These are phyloP conservation scores for Echeveria elegans DNA, from an alignment of 164 flowering plant genomes.

Conservation along the genomic window DNA sequence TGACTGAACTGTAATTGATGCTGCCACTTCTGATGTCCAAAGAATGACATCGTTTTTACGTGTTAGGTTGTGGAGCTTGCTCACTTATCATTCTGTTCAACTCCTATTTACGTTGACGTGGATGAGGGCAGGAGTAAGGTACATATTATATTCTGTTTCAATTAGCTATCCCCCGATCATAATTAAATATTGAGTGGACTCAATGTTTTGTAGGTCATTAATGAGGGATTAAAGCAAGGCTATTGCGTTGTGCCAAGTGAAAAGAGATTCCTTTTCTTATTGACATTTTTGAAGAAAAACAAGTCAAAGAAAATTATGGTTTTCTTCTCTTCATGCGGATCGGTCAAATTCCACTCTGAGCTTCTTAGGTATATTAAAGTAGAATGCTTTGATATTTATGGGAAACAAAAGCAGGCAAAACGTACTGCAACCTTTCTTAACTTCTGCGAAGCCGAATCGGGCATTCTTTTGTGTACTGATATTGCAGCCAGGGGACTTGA, in stretches of 20 bases:
- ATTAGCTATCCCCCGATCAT: background rate
- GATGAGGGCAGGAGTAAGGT: slow-evolving; percentile 96
- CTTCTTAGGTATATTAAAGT: slow-evolving; percentile 70
- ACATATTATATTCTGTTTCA: background rate
- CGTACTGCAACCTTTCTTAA: slow-evolving; percentile 88
- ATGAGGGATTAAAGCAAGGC: slow-evolving; percentile 93
- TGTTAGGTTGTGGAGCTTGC: slow-evolving; percentile 92
- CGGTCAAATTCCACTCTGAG: slow-evolving; percentile 86
- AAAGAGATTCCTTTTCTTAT: slow-evolving; percentile 68
- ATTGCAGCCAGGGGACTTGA: slow-evolving; percentile 99
- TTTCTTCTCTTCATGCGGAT: slow-evolving; percentile 92
- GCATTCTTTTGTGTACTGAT: slow-evolving; percentile 90
- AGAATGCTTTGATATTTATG: slow-evolving; percentile 85
- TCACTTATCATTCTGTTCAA: slow-evolving; percentile 64
- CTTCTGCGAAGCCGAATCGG: slow-evolving; percentile 81
- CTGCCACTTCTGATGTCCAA: too few species aligned
- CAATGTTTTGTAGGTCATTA: slow-evolving; percentile 57
- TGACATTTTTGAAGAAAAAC: slow-evolving; percentile 80
- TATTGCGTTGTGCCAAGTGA: slow-evolving; percentile 77
- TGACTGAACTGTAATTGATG: background rate
- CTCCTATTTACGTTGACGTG: slow-evolving; percentile 79
- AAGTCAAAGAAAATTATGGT: slow-evolving; percentile 89
- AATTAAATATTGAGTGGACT: background rate
- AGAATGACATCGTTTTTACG: too few species aligned
- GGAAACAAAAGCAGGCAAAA: slow-evolving; percentile 90